Percentiles rank a stretch among this genome's conserved stretches.
Conservation (phyloP, 2,329 filamentous ascomycete genomes). For the Aureobasidium sp. region DNA sequence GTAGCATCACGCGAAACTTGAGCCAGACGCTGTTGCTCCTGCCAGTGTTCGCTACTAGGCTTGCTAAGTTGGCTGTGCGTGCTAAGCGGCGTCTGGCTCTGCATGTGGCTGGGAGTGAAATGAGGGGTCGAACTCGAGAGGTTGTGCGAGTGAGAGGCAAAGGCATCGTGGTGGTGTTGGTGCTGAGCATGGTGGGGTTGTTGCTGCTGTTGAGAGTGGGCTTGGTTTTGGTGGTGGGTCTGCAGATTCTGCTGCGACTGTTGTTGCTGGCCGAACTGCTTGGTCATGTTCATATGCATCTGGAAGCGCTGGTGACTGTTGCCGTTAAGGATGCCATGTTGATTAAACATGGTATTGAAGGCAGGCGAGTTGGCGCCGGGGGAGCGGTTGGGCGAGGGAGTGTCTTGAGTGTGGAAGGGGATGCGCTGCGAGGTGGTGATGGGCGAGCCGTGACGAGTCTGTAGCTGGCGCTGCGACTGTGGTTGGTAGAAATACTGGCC, state of each 20-base stretch:
- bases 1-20: conserved; percentile 66
- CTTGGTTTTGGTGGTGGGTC: conserved; percentile 33
- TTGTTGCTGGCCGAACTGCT: conserved; percentile 61
- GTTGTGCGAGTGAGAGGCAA: conserved; percentile 55
- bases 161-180: conserved; percentile 51
- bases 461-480: conserved; percentile 39
- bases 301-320: conserved; percentile 51
- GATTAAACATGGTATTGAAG: conserved; percentile 61
- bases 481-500: conserved; percentile 54
- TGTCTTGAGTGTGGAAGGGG: conserved; percentile 43
- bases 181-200: conserved; percentile 38
- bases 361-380: conserved; percentile 47
- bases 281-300: conserved; percentile 56
- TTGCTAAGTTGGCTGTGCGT: conserved; percentile 52
- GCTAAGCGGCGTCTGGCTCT: conserved; percentile 52
- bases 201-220: conserved; percentile 44
- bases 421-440: conserved; percentile 25
- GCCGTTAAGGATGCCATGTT: conserved; percentile 70
- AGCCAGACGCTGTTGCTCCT: conserved; percentile 73
- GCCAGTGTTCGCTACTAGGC: conserved; percentile 69
- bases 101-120: conserved; percentile 52
- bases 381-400: conserved; percentile 52
- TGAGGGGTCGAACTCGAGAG: conserved; percentile 60
- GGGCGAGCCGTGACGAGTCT: conserved; percentile 43
- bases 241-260: conserved; percentile 27